Evolutionary conservation across 176 grass and related monocot species (phyloP), one percentile per base, ranked within the genome.

Genomic region (Rhynchospora tenuis): DNA sequence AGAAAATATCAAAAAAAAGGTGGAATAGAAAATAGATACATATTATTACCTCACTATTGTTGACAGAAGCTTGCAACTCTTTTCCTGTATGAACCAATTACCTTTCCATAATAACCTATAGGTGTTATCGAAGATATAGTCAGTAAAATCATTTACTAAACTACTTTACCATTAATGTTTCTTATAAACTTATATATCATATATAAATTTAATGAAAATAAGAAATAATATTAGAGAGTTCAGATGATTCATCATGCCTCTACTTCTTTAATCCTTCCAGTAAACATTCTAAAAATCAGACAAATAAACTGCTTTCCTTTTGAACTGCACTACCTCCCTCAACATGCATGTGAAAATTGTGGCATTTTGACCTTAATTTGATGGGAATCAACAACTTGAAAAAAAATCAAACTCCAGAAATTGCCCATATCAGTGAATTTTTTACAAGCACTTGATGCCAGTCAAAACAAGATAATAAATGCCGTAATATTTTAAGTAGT

Each of bases 51-150:
- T 93, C 85, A 95, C 87, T 86, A 98, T 81, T 22, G 83, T 47
- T 59, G 89, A 91, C 79, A 98, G 91, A 90, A 98, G 89, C 77
- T 93, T 95, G 51, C 91, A 91, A 77, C 89, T 90, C 86, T 93
- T 98, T 85, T 98, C 95, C 91, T 98, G 89, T 75, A 98, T 86
- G 7, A 98, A 95, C 95, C 92, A 95, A 79, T 93, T 98, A 23
- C 88, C 89, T 87, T 93, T 94, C 87, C 83, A 94, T n/a, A 98
- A 75, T 87, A 91, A 89, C 69, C 95, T 98, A 89, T 73, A 86
- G 83, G 88, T 62, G 27, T 66, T 82, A 82, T 44, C 24, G 27
- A 16, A 51, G 23, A 54, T 2, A 51, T 76, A 76, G 11, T 55
- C n/a, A n/a, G n/a, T n/a, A n/a, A n/a, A n/a, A n/a, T n/a, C n/a